Conservation (phyloP, 2,329 filamentous ascomycete genomes). For the Clonostachys chloroleuca region DNA sequence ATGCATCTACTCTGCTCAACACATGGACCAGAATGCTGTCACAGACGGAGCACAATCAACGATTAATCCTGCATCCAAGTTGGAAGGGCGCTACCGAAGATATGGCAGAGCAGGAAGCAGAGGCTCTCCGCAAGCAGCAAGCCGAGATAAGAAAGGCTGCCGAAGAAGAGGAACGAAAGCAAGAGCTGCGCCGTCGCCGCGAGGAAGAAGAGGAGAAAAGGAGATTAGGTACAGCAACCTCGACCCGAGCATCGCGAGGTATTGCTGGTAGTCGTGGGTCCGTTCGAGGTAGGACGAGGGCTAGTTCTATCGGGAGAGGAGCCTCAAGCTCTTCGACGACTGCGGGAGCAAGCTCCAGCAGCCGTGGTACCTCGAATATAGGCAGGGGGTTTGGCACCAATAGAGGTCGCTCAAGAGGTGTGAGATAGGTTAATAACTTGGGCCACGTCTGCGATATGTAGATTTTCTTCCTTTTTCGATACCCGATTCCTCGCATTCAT, state of each 20-base stretch:
- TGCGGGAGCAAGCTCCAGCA: slow-evolving; percentile 11
- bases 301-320: slow-evolving; percentile 7
- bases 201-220: slow-evolving; percentile 54
- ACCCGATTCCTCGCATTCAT: slow-evolving; percentile 2
- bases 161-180: slow-evolving; percentile 74
- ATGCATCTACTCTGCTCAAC: slow-evolving; percentile 84
- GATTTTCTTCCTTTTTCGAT: slow-evolving; percentile 1
- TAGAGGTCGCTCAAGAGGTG: slow-evolving; percentile 24
- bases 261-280: slow-evolving; percentile 17
- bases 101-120: slow-evolving; percentile 78
- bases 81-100: slow-evolving; percentile 92
- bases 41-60: slow-evolving; percentile 96
- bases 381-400: slow-evolving; percentile 23
- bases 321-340: slow-evolving; percentile 18
- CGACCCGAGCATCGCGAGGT: slow-evolving; percentile 20
- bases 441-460: slow-evolving; percentile 2
- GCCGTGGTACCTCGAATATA: slow-evolving; percentile 25
- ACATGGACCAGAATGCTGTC: slow-evolving; percentile 96
- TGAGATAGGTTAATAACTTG: slow-evolving; percentile 10
- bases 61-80: slow-evolving; percentile 78
- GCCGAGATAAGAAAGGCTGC: slow-evolving; percentile 71
- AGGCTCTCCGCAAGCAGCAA: slow-evolving; percentile 68
- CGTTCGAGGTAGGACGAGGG: slow-evolving; percentile 15
- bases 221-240: slow-evolving; percentile 14
- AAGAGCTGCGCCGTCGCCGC: slow-evolving; percentile 60